Evolutionary conservation across 768 basidiomycete species (phyloP).

Genomic region (Suillus brevipes): DNA sequence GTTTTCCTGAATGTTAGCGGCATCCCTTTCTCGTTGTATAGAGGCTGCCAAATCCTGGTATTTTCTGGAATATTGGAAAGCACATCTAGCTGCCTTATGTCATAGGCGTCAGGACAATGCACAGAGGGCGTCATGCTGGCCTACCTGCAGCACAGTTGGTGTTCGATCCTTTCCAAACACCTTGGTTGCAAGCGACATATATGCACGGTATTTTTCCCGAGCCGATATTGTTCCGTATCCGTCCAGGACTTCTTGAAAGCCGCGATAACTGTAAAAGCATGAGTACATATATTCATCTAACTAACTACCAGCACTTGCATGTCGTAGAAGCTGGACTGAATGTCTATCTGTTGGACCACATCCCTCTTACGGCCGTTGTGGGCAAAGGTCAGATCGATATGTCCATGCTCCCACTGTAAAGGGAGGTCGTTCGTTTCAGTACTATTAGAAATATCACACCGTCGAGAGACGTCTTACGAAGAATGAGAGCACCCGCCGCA

Average conservation of each 20-base stretch:
- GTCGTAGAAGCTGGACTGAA: not conserved
- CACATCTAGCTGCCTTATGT: not conserved
- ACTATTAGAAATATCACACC: not conserved
- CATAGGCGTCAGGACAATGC: not conserved
- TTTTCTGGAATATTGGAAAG: not conserved
- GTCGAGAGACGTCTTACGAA: not conserved
- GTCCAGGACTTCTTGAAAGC: not conserved
- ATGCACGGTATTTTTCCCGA: not conserved
- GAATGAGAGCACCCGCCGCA: not conserved
- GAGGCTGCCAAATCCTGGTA: not conserved
- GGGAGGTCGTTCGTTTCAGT: not conserved
- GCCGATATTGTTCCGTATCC: not conserved
- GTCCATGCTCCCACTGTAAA: not conserved
- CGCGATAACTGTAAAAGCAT: not conserved
- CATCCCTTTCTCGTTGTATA: not conserved
- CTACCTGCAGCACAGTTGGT: not conserved
- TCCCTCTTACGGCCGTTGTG: not conserved
- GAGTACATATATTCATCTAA: not conserved
- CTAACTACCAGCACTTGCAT: not conserved
- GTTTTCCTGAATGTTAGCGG: no score
- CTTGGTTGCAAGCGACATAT: conserved; percentile 3
- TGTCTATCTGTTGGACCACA: not conserved
- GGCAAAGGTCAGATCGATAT: not conserved
- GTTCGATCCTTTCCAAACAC: not conserved
- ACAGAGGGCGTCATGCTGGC: not conserved